Conservation (phyloP, 176 grass and related monocot genomes). For the Juncus effusus region DNA sequence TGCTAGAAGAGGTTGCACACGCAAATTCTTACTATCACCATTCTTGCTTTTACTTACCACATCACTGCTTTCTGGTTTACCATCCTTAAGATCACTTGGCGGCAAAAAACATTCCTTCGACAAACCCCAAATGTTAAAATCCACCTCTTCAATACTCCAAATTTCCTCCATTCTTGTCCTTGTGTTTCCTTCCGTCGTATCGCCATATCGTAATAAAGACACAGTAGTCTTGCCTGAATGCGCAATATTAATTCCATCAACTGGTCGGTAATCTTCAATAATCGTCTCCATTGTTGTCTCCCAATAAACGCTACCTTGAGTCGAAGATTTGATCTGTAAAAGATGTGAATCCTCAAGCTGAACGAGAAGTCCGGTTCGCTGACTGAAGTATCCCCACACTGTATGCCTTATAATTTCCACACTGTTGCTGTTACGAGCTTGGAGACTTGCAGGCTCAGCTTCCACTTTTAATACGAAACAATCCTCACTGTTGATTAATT, state of each 20-base stretch:
- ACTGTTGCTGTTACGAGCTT: constrained; percentile 68
- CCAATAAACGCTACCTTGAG: constrained; percentile 65
- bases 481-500: constrained; percentile 57
- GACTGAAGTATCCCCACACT: constrained; percentile 98
- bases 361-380: constrained; percentile 79
- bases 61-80: constrained; percentile 32
- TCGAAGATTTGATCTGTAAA: constrained; percentile 63
- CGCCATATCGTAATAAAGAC: constrained; percentile 73
- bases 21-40: background rate
- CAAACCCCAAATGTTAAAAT: constrained; percentile 80
- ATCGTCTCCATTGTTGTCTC: constrained; percentile 93
- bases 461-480: constrained; percentile 98
- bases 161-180: constrained; percentile 84
- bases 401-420: constrained; percentile 93
- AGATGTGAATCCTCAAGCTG: constrained; percentile 97
- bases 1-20: constrained; percentile 23
- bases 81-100: constrained; percentile 77
- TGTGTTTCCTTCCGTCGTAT: constrained; percentile 52
- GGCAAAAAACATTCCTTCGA: constrained; percentile 94
- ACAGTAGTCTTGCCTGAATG: constrained; percentile 67
- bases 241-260: constrained; percentile 91
- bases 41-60: constrained; percentile 10
- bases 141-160: constrained; percentile 86
- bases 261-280: constrained; percentile 70
- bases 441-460: constrained; percentile 67